A percentile compares a stretch with the other conserved stretches of the same genome.
Conservation (phyloP, 352 stramenopile species). For the Plasmopara halstedii region DNA sequence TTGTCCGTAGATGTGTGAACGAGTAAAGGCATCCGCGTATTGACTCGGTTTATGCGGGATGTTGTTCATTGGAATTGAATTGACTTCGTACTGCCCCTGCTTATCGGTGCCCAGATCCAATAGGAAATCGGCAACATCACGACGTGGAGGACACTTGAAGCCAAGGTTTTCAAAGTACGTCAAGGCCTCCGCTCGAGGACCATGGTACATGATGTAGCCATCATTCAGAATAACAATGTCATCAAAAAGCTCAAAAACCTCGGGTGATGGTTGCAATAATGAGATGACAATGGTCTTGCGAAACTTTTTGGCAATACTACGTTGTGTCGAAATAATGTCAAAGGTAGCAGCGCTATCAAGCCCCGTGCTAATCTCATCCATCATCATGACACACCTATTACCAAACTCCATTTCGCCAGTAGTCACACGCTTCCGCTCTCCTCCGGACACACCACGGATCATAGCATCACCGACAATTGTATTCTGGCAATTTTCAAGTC, state of each 20-base stretch:
- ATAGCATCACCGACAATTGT: conserved; percentile 62
- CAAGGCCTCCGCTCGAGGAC: conserved; percentile 46
- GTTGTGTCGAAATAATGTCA: conserved; percentile 50
- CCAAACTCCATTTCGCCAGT: conserved; percentile 79
- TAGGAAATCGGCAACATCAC: conserved; percentile 88
- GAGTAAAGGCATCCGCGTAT: conserved; percentile 16
- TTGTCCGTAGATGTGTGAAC: conserved; percentile 7
- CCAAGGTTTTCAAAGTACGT: conserved; percentile 77
- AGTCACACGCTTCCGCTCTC: conserved; percentile 70
- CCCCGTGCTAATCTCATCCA: conserved; percentile 78
- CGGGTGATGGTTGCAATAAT: conserved; percentile 86
- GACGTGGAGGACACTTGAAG: conserved; percentile 38
- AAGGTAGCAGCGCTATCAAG: conserved; percentile 55
- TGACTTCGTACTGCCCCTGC: conserved; percentile 27
- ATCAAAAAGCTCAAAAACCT: conserved; percentile 91
- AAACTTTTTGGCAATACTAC: conserved; percentile 42
- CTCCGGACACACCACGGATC: conserved; percentile 58
- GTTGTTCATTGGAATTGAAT: neutral
- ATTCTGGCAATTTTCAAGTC: conserved; percentile 44
- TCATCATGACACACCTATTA: conserved; percentile 65
- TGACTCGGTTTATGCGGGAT: conserved; percentile 17
- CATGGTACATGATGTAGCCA: conserved; percentile 84
- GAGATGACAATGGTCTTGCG: conserved; percentile 58
- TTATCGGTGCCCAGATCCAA: conserved; percentile 46
- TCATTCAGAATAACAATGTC: conserved; percentile 89